phyloP scores from a whole-genome alignment of 306 rosid species.

The Cucumis hystrix region DNA sequence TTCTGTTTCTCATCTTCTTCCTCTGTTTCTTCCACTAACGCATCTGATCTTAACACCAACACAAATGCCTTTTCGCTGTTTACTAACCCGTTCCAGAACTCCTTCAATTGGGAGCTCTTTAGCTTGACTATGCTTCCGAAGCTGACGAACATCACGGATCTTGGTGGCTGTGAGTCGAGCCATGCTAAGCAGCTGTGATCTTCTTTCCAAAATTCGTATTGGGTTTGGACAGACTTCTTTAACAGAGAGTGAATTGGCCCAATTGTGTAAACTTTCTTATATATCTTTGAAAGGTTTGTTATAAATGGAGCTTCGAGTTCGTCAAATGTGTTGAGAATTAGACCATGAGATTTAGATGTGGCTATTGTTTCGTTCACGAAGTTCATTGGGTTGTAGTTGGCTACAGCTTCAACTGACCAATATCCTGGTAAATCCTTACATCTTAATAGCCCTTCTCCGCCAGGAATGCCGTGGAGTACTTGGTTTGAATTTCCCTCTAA shows the following conservation, averaged over 20 bases:
- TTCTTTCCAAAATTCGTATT: constrained; percentile 3
- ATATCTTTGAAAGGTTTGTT: constrained; percentile 11
- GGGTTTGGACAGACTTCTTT: not conserved
- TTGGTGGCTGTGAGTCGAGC: constrained; percentile 29
- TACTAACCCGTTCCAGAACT: constrained; percentile 48
- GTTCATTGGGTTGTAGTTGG: not conserved
- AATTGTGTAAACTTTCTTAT: constrained; percentile 21
- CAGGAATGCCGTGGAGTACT: constrained; percentile 13
- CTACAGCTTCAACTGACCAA: not conserved
- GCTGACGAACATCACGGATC: constrained; percentile 37
- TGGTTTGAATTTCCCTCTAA: constrained; percentile 35
- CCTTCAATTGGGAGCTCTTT: constrained; percentile 8
- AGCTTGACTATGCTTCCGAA: constrained; percentile 24
- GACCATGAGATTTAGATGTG: constrained; percentile 8
- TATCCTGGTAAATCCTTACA: constrained; percentile 40
- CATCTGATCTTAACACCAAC: constrained; percentile 39
- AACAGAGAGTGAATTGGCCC: constrained; percentile 36
- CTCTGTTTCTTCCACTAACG: not conserved
- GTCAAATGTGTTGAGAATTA: constrained; percentile 48
- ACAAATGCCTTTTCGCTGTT: constrained; percentile 25
- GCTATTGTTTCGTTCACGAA: not conserved
- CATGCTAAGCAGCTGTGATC: constrained; percentile 31
- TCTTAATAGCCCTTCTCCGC: constrained; percentile 33
- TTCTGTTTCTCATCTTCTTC: not conserved
- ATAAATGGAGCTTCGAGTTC: constrained; percentile 35